Percentiles rank a stretch among this genome's conserved stretches.
phyloP scores from a whole-genome alignment of 2,329 filamentous ascomycete species.

The Calonectria pteridis region DNA sequence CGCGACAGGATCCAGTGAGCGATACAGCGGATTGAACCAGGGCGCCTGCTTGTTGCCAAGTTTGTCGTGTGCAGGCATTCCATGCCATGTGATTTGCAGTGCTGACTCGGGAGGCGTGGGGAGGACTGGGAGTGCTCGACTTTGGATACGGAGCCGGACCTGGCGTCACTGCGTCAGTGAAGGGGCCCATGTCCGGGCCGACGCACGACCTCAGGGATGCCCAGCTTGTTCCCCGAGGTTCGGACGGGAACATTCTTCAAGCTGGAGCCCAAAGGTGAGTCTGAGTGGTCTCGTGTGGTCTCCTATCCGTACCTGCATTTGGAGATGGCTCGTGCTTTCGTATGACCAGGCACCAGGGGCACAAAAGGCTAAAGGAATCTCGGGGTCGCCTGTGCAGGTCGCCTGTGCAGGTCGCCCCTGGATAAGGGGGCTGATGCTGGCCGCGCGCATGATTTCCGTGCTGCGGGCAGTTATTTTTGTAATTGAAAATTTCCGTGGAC shows the following conservation, averaged over 20 bases:
- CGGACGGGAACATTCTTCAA: slow-evolving; percentile 14
- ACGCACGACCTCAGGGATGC: slow-evolving; percentile 4
- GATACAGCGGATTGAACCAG: background rate
- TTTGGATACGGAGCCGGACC: background rate
- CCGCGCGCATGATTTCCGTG: slow-evolving; percentile 10
- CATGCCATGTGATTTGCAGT: slow-evolving; percentile 24
- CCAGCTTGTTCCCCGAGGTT: background rate
- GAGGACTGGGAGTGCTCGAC: background rate
- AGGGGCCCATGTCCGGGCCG: slow-evolving; percentile 4
- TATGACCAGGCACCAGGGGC: slow-evolving; percentile 42
- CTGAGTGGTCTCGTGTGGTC: slow-evolving; percentile 23
- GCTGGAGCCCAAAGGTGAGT: slow-evolving; percentile 10
- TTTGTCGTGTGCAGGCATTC: slow-evolving; percentile 17
- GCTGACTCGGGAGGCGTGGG: slow-evolving; percentile 7
- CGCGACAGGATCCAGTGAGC: slow-evolving; percentile 2
- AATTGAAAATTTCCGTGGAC: slow-evolving; percentile 14
- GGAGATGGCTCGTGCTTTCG: slow-evolving; percentile 44
- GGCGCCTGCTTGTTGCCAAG: slow-evolving; percentile 1
- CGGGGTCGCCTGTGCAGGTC: slow-evolving; percentile 26
- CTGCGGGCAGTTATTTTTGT: slow-evolving; percentile 14
- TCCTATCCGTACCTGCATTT: slow-evolving; percentile 42
- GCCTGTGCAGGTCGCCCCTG: slow-evolving; percentile 36
- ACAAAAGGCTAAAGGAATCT: slow-evolving; percentile 25
- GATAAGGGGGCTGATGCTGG: slow-evolving; percentile 21
- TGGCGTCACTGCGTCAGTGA: background rate